A percentile compares a stretch with the other conserved stretches of the same genome.
Evolutionary conservation across 2,329 filamentous ascomycete genomes (phyloP).

Genomic region (Paecilomyces formosus): DNA sequence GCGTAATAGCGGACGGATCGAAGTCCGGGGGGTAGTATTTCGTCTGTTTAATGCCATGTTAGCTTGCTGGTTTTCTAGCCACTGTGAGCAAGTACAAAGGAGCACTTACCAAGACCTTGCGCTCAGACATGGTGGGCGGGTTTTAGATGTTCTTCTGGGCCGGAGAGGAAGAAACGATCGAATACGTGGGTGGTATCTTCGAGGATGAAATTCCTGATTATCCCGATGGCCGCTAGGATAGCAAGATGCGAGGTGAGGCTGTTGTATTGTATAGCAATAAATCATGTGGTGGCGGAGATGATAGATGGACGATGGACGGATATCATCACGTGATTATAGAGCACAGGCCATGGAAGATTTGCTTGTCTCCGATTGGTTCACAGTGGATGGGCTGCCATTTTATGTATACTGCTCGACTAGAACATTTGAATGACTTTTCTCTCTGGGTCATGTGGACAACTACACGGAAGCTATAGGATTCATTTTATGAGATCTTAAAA

Average conservation of each 20-base stretch:
- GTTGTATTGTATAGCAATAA: not conserved
- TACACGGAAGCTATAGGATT: no score
- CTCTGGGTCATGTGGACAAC: no score
- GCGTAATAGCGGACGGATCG: slow-evolving; percentile 73
- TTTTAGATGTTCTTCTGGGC: not conserved
- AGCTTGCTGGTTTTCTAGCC: not conserved
- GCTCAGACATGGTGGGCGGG: slow-evolving; percentile 64
- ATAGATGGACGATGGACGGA: not conserved
- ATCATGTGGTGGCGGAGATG: not conserved
- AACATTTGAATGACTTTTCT: no score
- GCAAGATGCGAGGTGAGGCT: not conserved
- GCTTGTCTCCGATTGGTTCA: not conserved
- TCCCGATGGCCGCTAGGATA: not conserved
- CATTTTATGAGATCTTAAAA: no score
- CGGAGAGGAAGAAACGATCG: not conserved
- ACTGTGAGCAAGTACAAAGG: not conserved
- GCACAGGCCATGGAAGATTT: not conserved
- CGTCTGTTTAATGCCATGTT: slow-evolving; percentile 8
- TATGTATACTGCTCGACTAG: not conserved
- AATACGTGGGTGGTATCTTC: not conserved
- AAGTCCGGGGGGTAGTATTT: slow-evolving; percentile 67
- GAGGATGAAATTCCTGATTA: not conserved
- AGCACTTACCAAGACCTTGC: slow-evolving; percentile 57
- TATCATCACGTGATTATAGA: not conserved
- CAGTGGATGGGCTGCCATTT: not conserved